These are phyloP conservation scores for Chlorencoelia australis DNA, from an alignment of 2,329 filamentous ascomycete genomes.

Conservation along the genomic window DNA sequence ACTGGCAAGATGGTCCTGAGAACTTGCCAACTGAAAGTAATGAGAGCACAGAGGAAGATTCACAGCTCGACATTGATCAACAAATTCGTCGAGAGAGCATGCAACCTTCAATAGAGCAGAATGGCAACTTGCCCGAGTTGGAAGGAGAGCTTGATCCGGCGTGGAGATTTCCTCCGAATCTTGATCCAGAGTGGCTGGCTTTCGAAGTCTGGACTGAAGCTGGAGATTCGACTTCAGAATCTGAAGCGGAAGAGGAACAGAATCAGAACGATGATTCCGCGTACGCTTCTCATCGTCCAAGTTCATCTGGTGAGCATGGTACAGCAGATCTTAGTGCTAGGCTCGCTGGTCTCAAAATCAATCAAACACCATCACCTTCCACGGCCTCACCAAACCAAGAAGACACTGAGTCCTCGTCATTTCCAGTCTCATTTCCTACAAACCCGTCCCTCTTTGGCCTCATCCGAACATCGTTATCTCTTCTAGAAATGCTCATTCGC, in stretches of 20 bases:
- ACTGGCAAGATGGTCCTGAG: constrained; percentile 14
- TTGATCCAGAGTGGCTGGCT: constrained; percentile 67
- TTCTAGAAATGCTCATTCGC: constrained; percentile 63
- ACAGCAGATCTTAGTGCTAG: constrained; percentile 10
- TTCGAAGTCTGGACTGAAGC: constrained; percentile 61
- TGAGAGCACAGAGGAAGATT: constrained; percentile 20
- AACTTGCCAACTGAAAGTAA: constrained; percentile 7
- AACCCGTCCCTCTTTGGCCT: constrained; percentile 30
- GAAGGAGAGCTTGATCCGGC: constrained; percentile 4
- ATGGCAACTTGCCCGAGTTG: constrained; percentile 5
- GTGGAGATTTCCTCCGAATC: constrained; percentile 50
- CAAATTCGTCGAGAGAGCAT: constrained; percentile 26
- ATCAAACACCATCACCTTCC: constrained; percentile 10
- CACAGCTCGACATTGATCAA: constrained; percentile 26
- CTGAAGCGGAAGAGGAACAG: constrained; percentile 27
- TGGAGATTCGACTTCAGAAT: constrained; percentile 40
- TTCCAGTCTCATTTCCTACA: not conserved
- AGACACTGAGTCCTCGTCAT: no score
- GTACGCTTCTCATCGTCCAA: constrained; percentile 16
- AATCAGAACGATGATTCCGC: constrained; percentile 17
- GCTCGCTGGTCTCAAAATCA: constrained; percentile 19
- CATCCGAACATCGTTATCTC: constrained; percentile 57
- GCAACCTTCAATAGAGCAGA: constrained; percentile 4
- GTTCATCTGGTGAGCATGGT: constrained; percentile 11
- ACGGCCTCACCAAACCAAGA: constrained; percentile 4